phyloP scores from a whole-genome alignment of 805 yeast genomes.

The Candida taoyuanica region DNA sequence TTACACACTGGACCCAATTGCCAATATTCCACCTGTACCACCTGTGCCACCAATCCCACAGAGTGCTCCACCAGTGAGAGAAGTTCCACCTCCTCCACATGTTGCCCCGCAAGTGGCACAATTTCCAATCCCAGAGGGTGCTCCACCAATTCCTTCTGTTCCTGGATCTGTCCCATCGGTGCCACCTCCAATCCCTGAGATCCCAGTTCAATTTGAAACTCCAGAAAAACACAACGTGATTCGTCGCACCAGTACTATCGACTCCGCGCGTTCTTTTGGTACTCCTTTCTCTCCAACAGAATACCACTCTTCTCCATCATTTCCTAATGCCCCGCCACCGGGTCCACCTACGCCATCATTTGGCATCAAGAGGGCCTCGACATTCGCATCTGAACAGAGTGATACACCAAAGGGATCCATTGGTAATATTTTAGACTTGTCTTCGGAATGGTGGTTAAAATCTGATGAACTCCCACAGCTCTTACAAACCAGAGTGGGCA shows the following conservation, averaged over 20 bases:
- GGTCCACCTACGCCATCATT: constrained; percentile 11
- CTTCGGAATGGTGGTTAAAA: constrained; percentile 63
- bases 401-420: constrained; percentile 12
- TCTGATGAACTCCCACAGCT: constrained; percentile 50
- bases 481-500: constrained; percentile 36
- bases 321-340: constrained; percentile 8
- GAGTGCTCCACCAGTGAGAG: too few relatives aligned
- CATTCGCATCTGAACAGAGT: constrained; percentile 11
- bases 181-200: constrained; percentile 1
- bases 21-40: too few relatives aligned
- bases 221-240: constrained; percentile 1
- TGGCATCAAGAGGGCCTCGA: constrained; percentile 17
- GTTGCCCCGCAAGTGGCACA: not conserved
- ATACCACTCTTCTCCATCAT: constrained; percentile 7
- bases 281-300: constrained; percentile 8
- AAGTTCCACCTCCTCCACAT: not conserved
- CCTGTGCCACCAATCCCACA: too few relatives aligned
- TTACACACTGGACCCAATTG: too few relatives aligned
- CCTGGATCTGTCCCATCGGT: constrained; percentile 1
- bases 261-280: constrained; percentile 4
- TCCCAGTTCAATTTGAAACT: constrained; percentile 1
- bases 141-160: constrained; percentile 10
- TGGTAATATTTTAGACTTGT: constrained; percentile 29
- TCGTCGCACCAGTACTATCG: constrained; percentile 6
- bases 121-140: constrained; percentile 1